phyloP scores from a whole-genome alignment of 148 eudicot genomes.

The Rhododendron vialii region DNA sequence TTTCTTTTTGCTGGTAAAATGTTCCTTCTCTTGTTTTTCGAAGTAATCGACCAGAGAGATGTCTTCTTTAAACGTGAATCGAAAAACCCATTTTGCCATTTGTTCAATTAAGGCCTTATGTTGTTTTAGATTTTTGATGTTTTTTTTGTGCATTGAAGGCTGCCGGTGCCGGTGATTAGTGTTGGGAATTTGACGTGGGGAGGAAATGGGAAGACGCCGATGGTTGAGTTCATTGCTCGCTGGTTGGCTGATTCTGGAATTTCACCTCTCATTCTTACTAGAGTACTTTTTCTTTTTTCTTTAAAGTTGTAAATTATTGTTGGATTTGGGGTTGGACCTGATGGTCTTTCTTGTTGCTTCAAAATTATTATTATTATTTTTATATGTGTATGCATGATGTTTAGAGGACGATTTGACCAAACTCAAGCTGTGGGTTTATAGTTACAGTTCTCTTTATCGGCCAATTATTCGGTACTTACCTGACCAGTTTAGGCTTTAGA shows the following conservation, averaged over 20 bases:
- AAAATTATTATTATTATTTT: neutral
- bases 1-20: too few species aligned
- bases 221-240: conserved; percentile 74
- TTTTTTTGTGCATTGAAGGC: conserved; percentile 33
- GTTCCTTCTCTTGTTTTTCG: neutral
- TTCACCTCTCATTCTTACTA: conserved; percentile 80
- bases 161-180: conserved; percentile 85
- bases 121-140: neutral
- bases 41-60: neutral
- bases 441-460: neutral
- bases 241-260: conserved; percentile 58
- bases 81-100: neutral
- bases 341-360: neutral
- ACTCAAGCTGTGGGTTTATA: neutral
- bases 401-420: neutral
- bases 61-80: neutral
- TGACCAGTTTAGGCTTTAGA: neutral
- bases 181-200: conserved; percentile 99
- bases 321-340: neutral
- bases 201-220: conserved; percentile 99
- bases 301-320: neutral
- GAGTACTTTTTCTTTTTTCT: conserved; percentile 37
- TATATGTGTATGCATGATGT: neutral
- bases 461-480: neutral
- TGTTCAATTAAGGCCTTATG: neutral